phyloP scores from a whole-genome alignment of 306 rosid genomes.

The Prosopis cineraria region DNA sequence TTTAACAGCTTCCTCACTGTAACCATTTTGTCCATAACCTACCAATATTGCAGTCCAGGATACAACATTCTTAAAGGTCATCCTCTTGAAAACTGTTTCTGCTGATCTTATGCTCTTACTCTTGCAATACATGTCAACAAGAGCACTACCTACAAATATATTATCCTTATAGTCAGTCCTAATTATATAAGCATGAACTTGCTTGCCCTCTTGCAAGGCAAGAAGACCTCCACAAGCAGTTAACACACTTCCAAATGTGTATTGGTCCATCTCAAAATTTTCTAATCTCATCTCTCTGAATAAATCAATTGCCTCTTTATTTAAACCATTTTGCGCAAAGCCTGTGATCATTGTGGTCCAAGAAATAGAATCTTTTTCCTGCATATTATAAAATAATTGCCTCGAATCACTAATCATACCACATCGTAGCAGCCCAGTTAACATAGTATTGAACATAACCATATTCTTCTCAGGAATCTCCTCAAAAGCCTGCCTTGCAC shows the following conservation, averaged over 20 bases:
- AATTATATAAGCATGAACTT: conserved; percentile 74
- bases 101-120: conserved; percentile 70
- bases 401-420: conserved; percentile 63
- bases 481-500: conserved; percentile 64
- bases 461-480: conserved; percentile 64
- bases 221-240: conserved; percentile 81
- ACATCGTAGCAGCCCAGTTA: conserved; percentile 64
- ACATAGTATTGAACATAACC: conserved; percentile 75
- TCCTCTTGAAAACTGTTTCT: conserved; percentile 69
- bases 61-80: conserved; percentile 76
- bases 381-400: conserved; percentile 58
- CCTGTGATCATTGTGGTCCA: conserved; percentile 92
- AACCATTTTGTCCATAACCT: conserved; percentile 92
- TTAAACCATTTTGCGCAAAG: conserved; percentile 66
- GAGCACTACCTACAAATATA: conserved; percentile 83
- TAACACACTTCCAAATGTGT: conserved; percentile 81
- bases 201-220: conserved; percentile 76
- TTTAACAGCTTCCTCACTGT: conserved; percentile 83
- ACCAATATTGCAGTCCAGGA: conserved; percentile 93
- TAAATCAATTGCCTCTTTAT: conserved; percentile 53
- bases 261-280: conserved; percentile 71
- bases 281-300: conserved; percentile 66
- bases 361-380: conserved; percentile 69
- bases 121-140: conserved; percentile 95
- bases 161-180: conserved; percentile 70